phyloP scores from a whole-genome alignment of 2,329 filamentous ascomycete genomes.

The Trichoderma atrobrunneum region DNA sequence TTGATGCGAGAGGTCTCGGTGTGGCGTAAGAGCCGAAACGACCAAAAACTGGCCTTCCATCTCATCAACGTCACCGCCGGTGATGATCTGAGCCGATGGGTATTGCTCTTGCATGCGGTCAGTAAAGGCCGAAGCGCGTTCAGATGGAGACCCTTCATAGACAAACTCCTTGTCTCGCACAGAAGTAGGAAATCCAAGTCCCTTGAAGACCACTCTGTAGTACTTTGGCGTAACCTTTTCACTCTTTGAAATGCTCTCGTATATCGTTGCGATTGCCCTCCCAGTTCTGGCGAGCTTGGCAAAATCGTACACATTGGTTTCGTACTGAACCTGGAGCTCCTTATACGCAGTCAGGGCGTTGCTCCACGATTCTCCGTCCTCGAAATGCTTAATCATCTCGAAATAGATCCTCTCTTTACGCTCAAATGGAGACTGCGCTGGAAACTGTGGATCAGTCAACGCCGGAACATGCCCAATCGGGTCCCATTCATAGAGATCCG shows the following conservation, averaged over 20 bases:
- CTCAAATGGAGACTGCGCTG: slow-evolving; percentile 83
- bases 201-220: slow-evolving; percentile 87
- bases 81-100: slow-evolving; percentile 78
- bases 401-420: slow-evolving; percentile 91
- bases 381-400: slow-evolving; percentile 90
- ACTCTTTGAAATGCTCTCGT: slow-evolving; percentile 82
- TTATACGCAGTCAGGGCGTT: slow-evolving; percentile 84
- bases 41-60: slow-evolving; percentile 89
- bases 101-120: slow-evolving; percentile 92
- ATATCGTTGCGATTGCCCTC: slow-evolving; percentile 86
- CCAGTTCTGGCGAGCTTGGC: slow-evolving; percentile 85
- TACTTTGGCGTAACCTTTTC: slow-evolving; percentile 78
- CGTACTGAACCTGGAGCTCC: slow-evolving; percentile 89
- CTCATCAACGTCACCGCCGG: slow-evolving; percentile 66
- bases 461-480: slow-evolving; percentile 63
- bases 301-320: slow-evolving; percentile 86
- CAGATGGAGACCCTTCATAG: slow-evolving; percentile 76
- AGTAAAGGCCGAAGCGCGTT: slow-evolving; percentile 77
- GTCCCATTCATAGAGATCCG: slow-evolving; percentile 92
- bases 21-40: slow-evolving; percentile 74
- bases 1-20: slow-evolving; percentile 77
- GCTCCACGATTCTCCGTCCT: slow-evolving; percentile 92
- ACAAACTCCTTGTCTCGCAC: slow-evolving; percentile 89
- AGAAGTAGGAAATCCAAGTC: slow-evolving; percentile 78
- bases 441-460: slow-evolving; percentile 71